These are phyloP conservation scores for Noccaea bulbosa DNA, from an alignment of 345 rosid species.

Conservation along the genomic window DNA sequence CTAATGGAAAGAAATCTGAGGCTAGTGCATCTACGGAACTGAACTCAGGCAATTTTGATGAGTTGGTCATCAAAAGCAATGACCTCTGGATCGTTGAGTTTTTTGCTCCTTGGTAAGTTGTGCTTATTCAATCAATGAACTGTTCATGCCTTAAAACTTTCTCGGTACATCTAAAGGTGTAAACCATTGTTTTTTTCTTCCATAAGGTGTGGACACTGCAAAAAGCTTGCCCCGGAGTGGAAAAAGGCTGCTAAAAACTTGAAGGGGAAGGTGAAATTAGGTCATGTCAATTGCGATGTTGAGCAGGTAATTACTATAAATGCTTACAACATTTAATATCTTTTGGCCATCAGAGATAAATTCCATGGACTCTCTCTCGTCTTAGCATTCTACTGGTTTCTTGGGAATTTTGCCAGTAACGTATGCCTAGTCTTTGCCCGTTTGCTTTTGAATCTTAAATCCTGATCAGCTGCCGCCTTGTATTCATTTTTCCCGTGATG, in stretches of 20 bases:
- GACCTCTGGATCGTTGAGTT: slow-evolving; percentile 98
- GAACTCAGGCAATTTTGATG: slow-evolving; percentile 86
- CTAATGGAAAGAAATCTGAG: slow-evolving; percentile 60
- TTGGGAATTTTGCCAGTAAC: background rate
- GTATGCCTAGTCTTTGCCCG: background rate
- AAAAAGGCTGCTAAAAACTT: slow-evolving; percentile 90
- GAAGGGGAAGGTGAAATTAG: slow-evolving; percentile 97
- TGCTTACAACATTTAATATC: background rate
- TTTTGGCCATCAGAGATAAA: slow-evolving; percentile 2
- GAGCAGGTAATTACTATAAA: slow-evolving; percentile 63
- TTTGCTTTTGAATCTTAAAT: slow-evolving; percentile 24
- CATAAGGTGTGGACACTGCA: slow-evolving; percentile 97
- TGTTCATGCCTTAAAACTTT: slow-evolving; percentile 20
- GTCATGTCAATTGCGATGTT: slow-evolving; percentile 93
- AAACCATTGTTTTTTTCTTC: background rate
- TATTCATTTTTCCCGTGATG: slow-evolving; percentile 3
- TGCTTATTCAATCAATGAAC: background rate
- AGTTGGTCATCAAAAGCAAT: slow-evolving; percentile 89
- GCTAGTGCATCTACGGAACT: slow-evolving; percentile 74
- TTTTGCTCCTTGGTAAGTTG: slow-evolving; percentile 94
- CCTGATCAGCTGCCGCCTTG: slow-evolving; percentile 18
- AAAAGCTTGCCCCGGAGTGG: slow-evolving; percentile 98
- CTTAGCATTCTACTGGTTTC: background rate
- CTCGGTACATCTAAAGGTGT: slow-evolving; percentile 15
- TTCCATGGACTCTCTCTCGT: slow-evolving; percentile 2